Conservation (phyloP, 176 grass and related monocot species). For the Leersia perrieri region DNA sequence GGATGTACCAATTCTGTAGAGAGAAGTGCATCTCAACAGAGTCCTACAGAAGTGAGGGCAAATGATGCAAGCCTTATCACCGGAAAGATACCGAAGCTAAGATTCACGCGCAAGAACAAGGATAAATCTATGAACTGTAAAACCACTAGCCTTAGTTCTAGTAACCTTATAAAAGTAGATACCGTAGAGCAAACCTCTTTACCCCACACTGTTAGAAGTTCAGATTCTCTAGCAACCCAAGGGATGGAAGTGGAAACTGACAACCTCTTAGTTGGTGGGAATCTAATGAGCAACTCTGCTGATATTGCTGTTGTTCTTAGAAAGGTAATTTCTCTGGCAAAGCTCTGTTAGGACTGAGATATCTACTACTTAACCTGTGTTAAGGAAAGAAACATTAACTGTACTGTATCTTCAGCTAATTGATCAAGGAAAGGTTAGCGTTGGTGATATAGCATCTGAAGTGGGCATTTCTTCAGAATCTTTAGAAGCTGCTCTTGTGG, state of each 20-base stretch:
- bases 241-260: conserved; percentile 38
- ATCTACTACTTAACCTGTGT: not conserved
- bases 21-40: conserved; percentile 35
- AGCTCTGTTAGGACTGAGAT: not conserved
- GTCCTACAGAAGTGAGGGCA: conserved; percentile 21
- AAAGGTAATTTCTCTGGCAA: conserved; percentile 57
- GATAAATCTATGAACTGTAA: conserved; percentile 51
- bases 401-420: conserved; percentile 64
- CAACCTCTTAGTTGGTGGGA: conserved; percentile 33
- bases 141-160: conserved; percentile 37
- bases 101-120: conserved; percentile 87
- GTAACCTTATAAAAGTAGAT: conserved; percentile 53
- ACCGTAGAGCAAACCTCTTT: conserved; percentile 43
- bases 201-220: conserved; percentile 36
- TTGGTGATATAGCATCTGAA: conserved; percentile 87
- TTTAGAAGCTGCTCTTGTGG: conserved; percentile 91
- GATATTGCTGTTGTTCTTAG: conserved; percentile 69
- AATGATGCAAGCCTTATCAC: conserved; percentile 30
- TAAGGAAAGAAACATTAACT: conserved; percentile 6
- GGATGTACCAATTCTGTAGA: conserved; percentile 27
- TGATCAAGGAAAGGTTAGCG: conserved; percentile 66
- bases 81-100: conserved; percentile 69
- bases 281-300: conserved; percentile 48
- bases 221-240: conserved; percentile 34
- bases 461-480: conserved; percentile 91